phyloP scores from a whole-genome alignment of 2,329 filamentous ascomycete species.

The Colletotrichum scovillei region DNA sequence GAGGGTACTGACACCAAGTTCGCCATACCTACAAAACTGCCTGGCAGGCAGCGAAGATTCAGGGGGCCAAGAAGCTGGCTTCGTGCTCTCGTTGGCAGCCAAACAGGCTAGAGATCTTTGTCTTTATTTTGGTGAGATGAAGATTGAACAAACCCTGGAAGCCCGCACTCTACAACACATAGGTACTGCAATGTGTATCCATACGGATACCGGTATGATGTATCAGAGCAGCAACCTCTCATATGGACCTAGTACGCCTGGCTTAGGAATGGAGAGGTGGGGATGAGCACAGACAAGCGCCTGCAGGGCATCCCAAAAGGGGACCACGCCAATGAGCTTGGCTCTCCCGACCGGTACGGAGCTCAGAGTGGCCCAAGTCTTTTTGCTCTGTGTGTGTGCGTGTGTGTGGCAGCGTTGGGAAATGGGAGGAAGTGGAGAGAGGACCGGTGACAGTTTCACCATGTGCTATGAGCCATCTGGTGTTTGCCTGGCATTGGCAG shows the following conservation, averaged over 20 bases:
- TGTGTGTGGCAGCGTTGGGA: background rate
- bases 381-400: background rate
- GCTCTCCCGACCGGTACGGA: constrained; percentile 27
- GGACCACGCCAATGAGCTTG: constrained; percentile 31
- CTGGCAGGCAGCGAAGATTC: background rate
- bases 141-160: constrained; percentile 16
- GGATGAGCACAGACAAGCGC: constrained; percentile 26
- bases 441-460: constrained; percentile 29
- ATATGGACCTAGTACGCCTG: background rate
- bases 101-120: background rate
- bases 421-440: background rate
- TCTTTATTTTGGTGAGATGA: constrained; percentile 16
- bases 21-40: too few species aligned
- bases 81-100: background rate
- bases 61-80: background rate
- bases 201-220: too few species aligned
- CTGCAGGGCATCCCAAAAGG: constrained; percentile 28
- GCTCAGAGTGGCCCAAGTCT: constrained; percentile 1
- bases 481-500: background rate
- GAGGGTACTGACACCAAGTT: background rate
- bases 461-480: constrained; percentile 22
- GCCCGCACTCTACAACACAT: background rate
- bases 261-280: background rate
- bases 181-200: too few species aligned
- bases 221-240: background rate